Base-by-base conservation (phyloP, 768 basidiomycete genomes). In the Tephrocybe rancida region DNA sequence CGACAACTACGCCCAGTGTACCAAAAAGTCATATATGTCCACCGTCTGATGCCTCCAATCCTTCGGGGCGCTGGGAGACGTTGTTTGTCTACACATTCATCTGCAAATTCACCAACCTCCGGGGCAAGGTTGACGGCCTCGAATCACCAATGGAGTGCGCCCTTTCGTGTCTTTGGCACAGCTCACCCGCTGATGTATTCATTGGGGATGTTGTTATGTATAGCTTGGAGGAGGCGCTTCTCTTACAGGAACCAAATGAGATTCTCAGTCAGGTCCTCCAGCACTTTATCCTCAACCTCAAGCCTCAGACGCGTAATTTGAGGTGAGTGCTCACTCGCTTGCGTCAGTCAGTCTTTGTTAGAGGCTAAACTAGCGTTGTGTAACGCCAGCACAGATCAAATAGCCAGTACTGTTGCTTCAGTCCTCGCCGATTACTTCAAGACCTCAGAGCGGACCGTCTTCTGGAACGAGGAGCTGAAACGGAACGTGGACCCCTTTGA, bases 301-400 rank as follows among this genome's bases (percentile, higher is more conserved):
- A 85, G 65, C 90, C 92, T 18, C 87, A 87, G 70, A 88, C 90
- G 85, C 88, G 90, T 87, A 92, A 92, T 78, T 79, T 91, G 71
- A 89, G 87, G 90, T 90, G 73, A 73, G 84, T 68, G 70, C 71
- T 68, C 69, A 67, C 70, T 70, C 54, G 44, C 52, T 59, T 62
- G 58, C 54, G 51, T 61, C 65, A 58, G 57, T 55, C 59, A 58
- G 48, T 61, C 64, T 61, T 60, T 70, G 59, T 64, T 59, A 64
- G 58, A 61, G 59, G 66, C 65, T 71, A 62, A 69, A 65, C 63
- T 64, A 60, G 65, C 61, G 68, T 63, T 64, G 66, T 62, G 56
- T 60, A 63, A 61, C 67, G 62, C 55, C 67, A 93, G 91, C 70
- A 78, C 80, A 64, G 90, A 92, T 78, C 86, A 88, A 67, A 89